Percentiles rank a stretch among this genome's conserved stretches.
phyloP scores from a whole-genome alignment of 139 green algal species.

The Monoraphidium neglectum region DNA sequence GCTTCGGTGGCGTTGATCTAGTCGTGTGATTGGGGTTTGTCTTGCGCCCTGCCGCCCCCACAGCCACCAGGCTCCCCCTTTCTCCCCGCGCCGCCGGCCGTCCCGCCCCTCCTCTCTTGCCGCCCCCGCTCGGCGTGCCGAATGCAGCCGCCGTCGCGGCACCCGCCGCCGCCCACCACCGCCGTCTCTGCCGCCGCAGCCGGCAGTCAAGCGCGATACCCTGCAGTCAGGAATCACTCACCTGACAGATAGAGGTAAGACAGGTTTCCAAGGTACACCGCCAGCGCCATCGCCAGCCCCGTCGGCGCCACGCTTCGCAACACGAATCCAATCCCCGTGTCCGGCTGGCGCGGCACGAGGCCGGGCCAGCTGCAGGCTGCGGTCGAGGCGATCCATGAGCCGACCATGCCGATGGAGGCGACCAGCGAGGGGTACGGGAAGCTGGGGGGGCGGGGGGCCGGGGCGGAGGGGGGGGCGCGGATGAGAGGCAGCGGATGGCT shows the following conservation, averaged over 20 bases:
- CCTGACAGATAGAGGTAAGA: constrained; percentile 26
- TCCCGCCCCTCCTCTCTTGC: too few relatives aligned
- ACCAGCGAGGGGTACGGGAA: not conserved
- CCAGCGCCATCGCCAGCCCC: constrained; percentile 15
- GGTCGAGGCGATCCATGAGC: constrained; percentile 4
- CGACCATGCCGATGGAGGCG: constrained; percentile 6
- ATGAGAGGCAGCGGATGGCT: too few relatives aligned
- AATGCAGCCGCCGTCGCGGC: not conserved
- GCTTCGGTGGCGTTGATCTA: too few relatives aligned
- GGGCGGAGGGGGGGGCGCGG: too few relatives aligned
- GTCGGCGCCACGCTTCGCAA: constrained; percentile 10
- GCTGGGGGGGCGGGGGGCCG: not conserved
- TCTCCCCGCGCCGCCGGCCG: too few relatives aligned
- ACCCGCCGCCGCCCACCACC: not conserved
- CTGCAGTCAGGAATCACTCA: not conserved
- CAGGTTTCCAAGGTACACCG: constrained; percentile 19
- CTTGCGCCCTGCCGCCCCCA: too few relatives aligned
- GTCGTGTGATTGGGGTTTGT: too few relatives aligned
- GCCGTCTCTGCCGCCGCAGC: not conserved
- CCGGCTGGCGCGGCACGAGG: not conserved
- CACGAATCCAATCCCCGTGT: not conserved
- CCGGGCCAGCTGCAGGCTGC: not conserved
- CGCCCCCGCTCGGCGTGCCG: too few relatives aligned
- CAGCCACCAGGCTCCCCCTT: too few relatives aligned
- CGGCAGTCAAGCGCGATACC: not conserved